Evolutionary conservation across 2,329 filamentous ascomycete genomes (phyloP), one percentile per base, ranked within the genome.

Genomic region (Sporothrix mexicana): DNA sequence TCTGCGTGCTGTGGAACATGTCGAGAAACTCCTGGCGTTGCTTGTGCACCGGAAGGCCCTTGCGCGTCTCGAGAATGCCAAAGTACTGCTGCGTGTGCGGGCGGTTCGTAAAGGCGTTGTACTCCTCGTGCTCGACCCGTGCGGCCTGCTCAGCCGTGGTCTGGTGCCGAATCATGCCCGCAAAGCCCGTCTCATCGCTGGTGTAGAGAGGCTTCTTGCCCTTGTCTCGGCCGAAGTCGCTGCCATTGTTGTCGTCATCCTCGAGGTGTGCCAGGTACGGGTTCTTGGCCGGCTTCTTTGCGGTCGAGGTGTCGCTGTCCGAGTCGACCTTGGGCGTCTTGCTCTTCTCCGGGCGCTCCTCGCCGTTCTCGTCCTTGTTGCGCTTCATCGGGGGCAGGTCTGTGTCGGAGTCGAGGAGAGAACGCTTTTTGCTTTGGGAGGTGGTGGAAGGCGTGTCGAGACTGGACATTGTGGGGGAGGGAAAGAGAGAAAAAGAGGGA

Each of bases 21-120:
- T 95, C 86, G 74, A 99, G 88, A 80, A 99, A 99, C 81, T 99
- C 96, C 82, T 96, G 90, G 87, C 94, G 91, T 83, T 99, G 96
- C 80, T 94, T 91, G 82, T 97, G 91, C 59, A 99, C 96, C 15
- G 96, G 96, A 74, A 99, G 88, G 77, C 94, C 91, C 80, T 95
- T 90, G 77, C 96, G 88, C 72, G 88, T 89, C 84, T 95, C 89
- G 78, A 99, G 84, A 79, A 99, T 99, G 78, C 90, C 90, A 82
- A 98, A 94, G 85, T 99, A 99, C 79, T 92, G 90, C 77, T 90
- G 87, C 62, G 94, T 94, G 78, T 97, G 91, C 15, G 89, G 85
- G 73, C 88, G 85, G 74, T 91, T 90, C 67, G 91, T 99, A 85
- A 98, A 98, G 25, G 95, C 92, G 80, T 98, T 99, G 77, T 86